Base-by-base conservation (phyloP, 2,329 filamentous ascomycete genomes). In the Macrophomina pseudophaseolina region DNA sequence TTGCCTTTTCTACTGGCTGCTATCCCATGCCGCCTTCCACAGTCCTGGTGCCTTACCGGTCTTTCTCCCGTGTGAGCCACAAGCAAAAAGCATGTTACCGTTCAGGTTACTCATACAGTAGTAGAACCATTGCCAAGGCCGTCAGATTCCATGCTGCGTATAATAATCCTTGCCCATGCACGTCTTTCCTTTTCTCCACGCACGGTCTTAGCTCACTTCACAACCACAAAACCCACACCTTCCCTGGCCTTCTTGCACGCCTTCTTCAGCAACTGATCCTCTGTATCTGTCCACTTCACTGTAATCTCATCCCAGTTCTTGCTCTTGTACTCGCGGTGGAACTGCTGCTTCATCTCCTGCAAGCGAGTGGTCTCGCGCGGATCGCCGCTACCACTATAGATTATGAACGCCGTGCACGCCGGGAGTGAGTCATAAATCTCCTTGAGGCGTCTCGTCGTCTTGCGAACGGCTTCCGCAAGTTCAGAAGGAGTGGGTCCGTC, bases 331-430 rank as follows among this genome's bases (percentile, higher is more conserved):
- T 89, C 87, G 64, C 83, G 80, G 65, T 83, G 83, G 73, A 85
- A 87, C 65, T 79, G 79, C 70, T 83, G 81, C 66, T 88, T 85
- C 79, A 88, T 79, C 1, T 78, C 79, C 71, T 88, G 86, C 70
- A 89, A 74, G 33, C 85, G 82, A 48, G 81, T 77, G 51, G 87
- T 80, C 65, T 87, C 84, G 35, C 85, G 79, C 30, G 87, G 87
- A 71, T 90, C 87, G 35, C 86, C 86, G 2, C 86, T 88, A n/a
- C 88, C 88, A 66, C 84, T 87, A 74, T 89, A 90, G 35, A 90
- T 83, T 33, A 90, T 81, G 65, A 90, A 83, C 9, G 88, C 82
- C 1, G 87, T 89, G 71, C 85, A 86, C 5, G 82, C 79, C 14
- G 87, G 87, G 35, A 90, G 77, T 6, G 82, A 80, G 2, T 86